phyloP scores from a whole-genome alignment of 352 stramenopile genomes.

The Nothophytophthora sp. region DNA sequence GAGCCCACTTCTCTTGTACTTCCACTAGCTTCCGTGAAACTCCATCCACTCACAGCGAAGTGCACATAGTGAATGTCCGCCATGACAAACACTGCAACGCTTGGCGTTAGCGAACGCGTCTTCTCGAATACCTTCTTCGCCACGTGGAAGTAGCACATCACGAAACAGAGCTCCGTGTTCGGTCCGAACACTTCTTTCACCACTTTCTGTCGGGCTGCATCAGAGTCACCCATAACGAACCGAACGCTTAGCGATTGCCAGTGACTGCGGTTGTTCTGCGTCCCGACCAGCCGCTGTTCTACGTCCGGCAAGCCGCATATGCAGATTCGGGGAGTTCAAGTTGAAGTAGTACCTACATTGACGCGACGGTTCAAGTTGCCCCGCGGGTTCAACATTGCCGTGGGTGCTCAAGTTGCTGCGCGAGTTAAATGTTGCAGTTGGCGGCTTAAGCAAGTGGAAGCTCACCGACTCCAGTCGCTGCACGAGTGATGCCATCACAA shows the following conservation, averaged over 20 bases:
- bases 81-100: conserved; percentile 1
- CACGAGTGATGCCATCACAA: too few species aligned
- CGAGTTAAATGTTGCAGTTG: too few species aligned
- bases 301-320: too few species aligned
- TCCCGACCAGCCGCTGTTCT: too few species aligned
- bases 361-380: too few species aligned
- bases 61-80: conserved; percentile 6
- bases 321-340: too few species aligned
- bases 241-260: conserved; percentile 1
- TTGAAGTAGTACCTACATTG: too few species aligned
- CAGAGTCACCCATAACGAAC: conserved; percentile 22
- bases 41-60: not conserved
- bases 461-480: too few species aligned
- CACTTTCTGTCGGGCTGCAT: conserved; percentile 20
- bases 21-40: not conserved
- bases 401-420: too few species aligned
- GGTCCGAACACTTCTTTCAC: conserved; percentile 3
- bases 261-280: too few species aligned
- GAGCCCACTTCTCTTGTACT: not conserved
- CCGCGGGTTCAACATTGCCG: too few species aligned
- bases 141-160: conserved; percentile 28
- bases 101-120: not conserved
- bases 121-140: conserved; percentile 17
- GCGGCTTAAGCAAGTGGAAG: too few species aligned
- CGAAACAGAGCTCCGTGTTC: not conserved